Percentiles rank a stretch among this genome's conserved stretches.
These are phyloP conservation scores for Groenewaldozyma salmanticensis DNA, from an alignment of 805 yeast species.

Conservation along the genomic window DNA sequence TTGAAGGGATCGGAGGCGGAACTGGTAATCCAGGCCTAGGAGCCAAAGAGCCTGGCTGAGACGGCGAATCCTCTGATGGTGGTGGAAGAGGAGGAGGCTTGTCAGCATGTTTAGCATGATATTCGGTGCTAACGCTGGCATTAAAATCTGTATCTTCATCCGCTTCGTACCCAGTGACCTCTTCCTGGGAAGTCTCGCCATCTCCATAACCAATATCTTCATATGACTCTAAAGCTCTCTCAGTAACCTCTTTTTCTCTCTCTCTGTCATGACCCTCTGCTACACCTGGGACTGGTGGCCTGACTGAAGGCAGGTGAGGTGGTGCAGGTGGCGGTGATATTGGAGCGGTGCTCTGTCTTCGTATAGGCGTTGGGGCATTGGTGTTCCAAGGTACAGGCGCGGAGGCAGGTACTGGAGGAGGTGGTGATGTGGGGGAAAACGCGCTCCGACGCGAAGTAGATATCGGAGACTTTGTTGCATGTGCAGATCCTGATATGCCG, in stretches of 20 bases:
- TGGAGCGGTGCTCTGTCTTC: background rate
- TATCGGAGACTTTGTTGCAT: background rate
- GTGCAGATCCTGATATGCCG: background rate
- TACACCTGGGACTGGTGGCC: constrained; percentile 1
- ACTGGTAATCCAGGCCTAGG: no score
- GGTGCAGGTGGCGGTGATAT: constrained; percentile 7
- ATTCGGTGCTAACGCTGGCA: constrained; percentile 16
- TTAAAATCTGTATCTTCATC: constrained; percentile 42
- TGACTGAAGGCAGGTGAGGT: constrained; percentile 5
- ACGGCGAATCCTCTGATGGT: no score
- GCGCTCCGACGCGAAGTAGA: no score
- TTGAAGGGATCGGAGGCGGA: constrained; percentile 17
- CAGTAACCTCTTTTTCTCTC: no score
- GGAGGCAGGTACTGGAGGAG: background rate
- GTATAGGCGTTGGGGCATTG: constrained; percentile 7
- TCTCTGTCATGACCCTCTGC: no score
- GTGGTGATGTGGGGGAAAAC: background rate
- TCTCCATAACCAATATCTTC: constrained; percentile 5
- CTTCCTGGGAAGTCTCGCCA: constrained; percentile 55
- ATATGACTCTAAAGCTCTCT: no score
- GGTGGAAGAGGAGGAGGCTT: constrained; percentile 12
- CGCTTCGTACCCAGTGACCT: constrained; percentile 59
- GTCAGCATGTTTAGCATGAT: constrained; percentile 8
- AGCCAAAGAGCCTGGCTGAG: no score
- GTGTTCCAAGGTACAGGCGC: constrained; percentile 9